Evolutionary conservation across 352 stramenopile species (phyloP).

Genomic region (Globisporangium irregulare): DNA sequence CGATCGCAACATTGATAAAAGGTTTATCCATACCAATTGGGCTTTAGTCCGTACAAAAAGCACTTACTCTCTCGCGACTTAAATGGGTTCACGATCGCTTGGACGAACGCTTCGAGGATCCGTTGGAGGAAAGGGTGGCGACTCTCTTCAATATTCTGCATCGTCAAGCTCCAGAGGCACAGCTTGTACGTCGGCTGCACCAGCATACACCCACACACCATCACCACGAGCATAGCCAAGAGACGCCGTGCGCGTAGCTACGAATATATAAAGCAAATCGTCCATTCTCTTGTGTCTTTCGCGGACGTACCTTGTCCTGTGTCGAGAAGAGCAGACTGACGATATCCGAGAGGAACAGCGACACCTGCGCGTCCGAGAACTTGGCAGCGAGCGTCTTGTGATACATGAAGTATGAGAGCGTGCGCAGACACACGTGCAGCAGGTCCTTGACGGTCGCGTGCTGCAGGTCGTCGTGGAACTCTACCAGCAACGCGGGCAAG

Average conservation of each 20-base stretch:
- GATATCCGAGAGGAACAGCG: conserved; percentile 45
- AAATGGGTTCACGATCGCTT: conserved; percentile 72
- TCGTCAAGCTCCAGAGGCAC: conserved; percentile 60
- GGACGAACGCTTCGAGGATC: conserved; percentile 59
- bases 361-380: conserved; percentile 40
- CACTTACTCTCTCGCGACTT: conserved; percentile 44
- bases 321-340: conserved; percentile 51
- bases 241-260: neutral
- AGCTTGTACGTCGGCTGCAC: conserved; percentile 60
- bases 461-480: conserved; percentile 49
- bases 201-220: neutral
- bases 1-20: neutral
- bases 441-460: conserved; percentile 34
- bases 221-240: neutral
- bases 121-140: conserved; percentile 46
- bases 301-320: conserved; percentile 33
- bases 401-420: conserved; percentile 72
- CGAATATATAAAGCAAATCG: no score
- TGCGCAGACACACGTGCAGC: conserved; percentile 42
- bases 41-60: no score
- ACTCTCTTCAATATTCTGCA: conserved; percentile 51
- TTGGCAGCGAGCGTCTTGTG: conserved; percentile 33
- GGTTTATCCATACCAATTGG: neutral
- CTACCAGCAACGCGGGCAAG: conserved; percentile 32
- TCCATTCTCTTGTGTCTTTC: neutral